Evolutionary conservation across 805 yeast genomes (phyloP), one percentile per base, ranked within the genome.

Genomic region (Pichia cabralensis): DNA sequence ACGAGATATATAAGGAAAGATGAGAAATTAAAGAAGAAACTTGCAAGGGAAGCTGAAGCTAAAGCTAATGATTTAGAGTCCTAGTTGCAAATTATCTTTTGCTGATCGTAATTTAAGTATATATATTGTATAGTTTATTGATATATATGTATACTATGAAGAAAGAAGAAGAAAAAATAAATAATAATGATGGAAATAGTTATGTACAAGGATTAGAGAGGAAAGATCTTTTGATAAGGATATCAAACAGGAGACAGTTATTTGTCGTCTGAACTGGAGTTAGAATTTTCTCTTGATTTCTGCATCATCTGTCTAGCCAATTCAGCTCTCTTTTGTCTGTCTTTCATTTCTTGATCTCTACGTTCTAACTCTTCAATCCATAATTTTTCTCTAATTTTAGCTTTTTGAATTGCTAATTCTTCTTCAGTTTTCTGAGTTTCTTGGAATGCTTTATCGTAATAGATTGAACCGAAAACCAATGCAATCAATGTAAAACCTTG

Each of bases 341-440:
- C 73, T 52, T 80, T 76, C 38, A 77, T 74, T 38, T 76, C 80
- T 11, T 58, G 69, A 54, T 86, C 96, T 56, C 94, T 72, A 61
- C 95, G 72, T 53, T 86, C 96, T 49, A 86, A 67, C 50, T 81
- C 94, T 52, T 81, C 84, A 41, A 86, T 80, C 96, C 96, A 88
- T 45, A 88, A 53, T 48, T 62, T 65, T 53, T 88, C 95, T 64
- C 96, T 77, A 52, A 74, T 60, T 56, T 80, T 80, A 27, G 96
- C 94, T 71, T 83, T 81, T 47, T 77, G 81, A 35, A 74, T 62
- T 46, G 82, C 64, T 43, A 64, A 53, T 22, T 81, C 89, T 45
- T 83, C 89, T 34, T 70, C 69, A 6, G 74, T 52, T 44, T 62
- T 64, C 33, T 67, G 65, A 4, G 23, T 24, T 28, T 50, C 55